Conservation (phyloP, 139 green algal genomes). For the Protoeuglena noctilucae region DNA sequence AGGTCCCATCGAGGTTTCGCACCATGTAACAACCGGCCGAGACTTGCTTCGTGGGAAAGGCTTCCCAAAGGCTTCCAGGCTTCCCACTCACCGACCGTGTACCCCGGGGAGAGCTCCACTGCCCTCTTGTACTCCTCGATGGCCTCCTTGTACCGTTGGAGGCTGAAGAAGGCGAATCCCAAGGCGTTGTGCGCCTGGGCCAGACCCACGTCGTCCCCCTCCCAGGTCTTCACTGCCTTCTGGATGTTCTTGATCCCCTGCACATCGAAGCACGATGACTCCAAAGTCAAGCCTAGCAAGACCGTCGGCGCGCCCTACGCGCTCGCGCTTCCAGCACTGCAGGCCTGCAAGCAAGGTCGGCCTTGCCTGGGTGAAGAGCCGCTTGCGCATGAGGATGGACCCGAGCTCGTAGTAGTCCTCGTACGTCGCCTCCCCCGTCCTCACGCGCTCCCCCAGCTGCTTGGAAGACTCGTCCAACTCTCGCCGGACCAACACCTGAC, state of each 20-base stretch:
- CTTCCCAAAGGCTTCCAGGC: slow-evolving; percentile 25
- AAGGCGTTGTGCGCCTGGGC: slow-evolving; percentile 95
- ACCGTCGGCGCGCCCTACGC: slow-evolving; percentile 81
- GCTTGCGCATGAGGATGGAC: slow-evolving; percentile 89
- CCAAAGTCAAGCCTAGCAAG: slow-evolving; percentile 93
- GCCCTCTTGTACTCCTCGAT: slow-evolving; percentile 66
- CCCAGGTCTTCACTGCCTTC: slow-evolving; percentile 77
- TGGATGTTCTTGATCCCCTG: slow-evolving; percentile 81
- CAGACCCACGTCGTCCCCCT: slow-evolving; percentile 76
- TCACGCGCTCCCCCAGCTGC: slow-evolving; percentile 56
- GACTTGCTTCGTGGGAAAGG: no score
- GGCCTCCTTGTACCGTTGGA: slow-evolving; percentile 50
- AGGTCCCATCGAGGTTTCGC: not conserved
- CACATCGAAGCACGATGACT: slow-evolving; percentile 74
- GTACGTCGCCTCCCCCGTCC: slow-evolving; percentile 54
- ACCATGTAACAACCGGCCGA: no score
- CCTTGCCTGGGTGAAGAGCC: slow-evolving; percentile 82
- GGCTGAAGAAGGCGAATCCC: slow-evolving; percentile 83
- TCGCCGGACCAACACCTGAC: slow-evolving; percentile 74
- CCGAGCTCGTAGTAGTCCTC: slow-evolving; percentile 97
- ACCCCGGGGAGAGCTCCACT: slow-evolving; percentile 60
- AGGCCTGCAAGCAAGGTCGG: slow-evolving; percentile 83
- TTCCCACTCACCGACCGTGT: slow-evolving; percentile 3
- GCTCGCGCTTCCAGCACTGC: slow-evolving; percentile 76
- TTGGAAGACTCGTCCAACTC: slow-evolving; percentile 94